A percentile compares a stretch with the other conserved stretches of the same genome.
These are phyloP conservation scores for Blepharisma undulans DNA, from an alignment of 169 alveolate species.

Conservation along the genomic window DNA sequence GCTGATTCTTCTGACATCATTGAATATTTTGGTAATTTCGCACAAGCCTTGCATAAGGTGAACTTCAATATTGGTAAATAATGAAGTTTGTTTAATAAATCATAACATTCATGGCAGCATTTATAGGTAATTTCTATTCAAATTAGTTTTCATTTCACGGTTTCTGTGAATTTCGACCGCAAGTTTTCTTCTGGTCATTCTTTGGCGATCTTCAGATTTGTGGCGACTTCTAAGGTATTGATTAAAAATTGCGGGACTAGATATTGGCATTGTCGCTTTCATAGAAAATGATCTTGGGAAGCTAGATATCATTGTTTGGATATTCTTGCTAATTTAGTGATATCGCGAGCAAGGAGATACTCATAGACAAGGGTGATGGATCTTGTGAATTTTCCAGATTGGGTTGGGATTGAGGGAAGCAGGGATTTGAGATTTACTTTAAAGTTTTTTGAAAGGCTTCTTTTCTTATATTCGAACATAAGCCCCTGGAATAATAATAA, in stretches of 20 bases:
- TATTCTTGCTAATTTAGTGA: background rate
- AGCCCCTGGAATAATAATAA: background rate
- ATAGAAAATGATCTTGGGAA: background rate
- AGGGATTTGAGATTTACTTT: background rate
- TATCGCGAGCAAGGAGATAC: background rate
- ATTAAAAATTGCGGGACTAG: background rate
- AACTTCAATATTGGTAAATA: background rate
- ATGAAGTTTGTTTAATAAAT: background rate
- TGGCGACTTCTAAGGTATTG: background rate
- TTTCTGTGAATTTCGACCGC: background rate
- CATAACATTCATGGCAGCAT: background rate
- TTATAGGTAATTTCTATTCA: background rate
- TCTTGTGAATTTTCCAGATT: background rate
- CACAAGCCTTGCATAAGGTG: slow-evolving; percentile 1
- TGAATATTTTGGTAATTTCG: background rate
- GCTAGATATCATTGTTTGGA: background rate
- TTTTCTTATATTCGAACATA: background rate
- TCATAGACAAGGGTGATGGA: background rate
- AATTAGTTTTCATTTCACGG: background rate
- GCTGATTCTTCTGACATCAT: slow-evolving; percentile 21
- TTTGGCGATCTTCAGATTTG: background rate
- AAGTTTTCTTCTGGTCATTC: background rate
- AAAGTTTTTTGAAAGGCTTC: background rate
- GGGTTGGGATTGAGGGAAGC: background rate
- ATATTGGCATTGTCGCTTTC: background rate